Base-by-base conservation (phyloP, 2,329 filamentous ascomycete species). In the Sclerotinia glacialis region DNA sequence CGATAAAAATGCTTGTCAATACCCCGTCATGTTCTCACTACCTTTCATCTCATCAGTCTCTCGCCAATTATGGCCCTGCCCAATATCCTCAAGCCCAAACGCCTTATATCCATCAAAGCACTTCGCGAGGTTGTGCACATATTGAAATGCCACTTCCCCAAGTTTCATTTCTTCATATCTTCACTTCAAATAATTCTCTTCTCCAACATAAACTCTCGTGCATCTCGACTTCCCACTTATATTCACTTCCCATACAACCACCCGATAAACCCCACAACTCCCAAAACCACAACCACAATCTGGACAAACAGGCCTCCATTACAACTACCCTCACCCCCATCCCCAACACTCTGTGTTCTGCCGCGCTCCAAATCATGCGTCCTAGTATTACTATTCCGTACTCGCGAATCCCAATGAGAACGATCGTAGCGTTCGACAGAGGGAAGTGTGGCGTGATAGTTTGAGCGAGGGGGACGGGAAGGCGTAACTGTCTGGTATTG, bases 331-430 rank as follows among this genome's bases (percentile, higher is more conserved):
- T 23, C 44, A 2, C 18, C 58, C 14, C 8, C 44, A 23, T 46
- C n/a, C 14, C 42, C 28, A 11, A n/a, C 18, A 16, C 40, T 26
- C 5, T 6, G 9, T 31, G 1, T 7, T 54, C 28, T 34, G 14
- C 56, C 56, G 1, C 21, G 12, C 14, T 60, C 58, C 44, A 49
- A 49, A 60, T 60, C 58, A 18, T 26, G 21, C 6, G 21, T 26
- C 28, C 44, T 34, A n/a, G n/a, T 6, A 49, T 49, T 49, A 16
- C 12, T 60, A 12, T 49, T 37, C 3, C 14, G 28, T 34, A 60
- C 49, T n/a, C 58, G 28, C 49, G 58, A 44, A 21, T 60, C 58
- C 58, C 58, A 60, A 49, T 60, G 44, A 14, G 58, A 47, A 11
- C 44, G 58, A 49, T 60, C 44, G 5, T 60, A 60, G 7, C 28